Evolutionary conservation across 495 filamentous ascomycete species (phyloP).

Genomic region (Hyaloscypha variabilis): DNA sequence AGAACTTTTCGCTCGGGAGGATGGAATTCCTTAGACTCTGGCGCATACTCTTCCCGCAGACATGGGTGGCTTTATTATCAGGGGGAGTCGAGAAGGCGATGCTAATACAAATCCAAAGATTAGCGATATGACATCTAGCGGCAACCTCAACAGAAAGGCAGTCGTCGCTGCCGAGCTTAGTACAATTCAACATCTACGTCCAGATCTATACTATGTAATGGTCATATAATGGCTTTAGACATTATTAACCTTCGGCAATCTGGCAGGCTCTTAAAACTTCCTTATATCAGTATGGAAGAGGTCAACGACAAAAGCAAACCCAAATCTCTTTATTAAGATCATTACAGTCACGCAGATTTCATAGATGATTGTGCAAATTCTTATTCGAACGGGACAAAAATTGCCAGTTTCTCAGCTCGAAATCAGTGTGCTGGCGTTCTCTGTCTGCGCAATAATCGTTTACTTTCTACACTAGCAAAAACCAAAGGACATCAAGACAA

Average conservation of each 20-base stretch:
- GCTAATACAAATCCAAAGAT: too few species aligned
- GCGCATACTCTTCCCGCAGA: slow-evolving; percentile 42
- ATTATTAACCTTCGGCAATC: not conserved
- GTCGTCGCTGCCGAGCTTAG: too few species aligned
- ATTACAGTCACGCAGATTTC: slow-evolving; percentile 35
- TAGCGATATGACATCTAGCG: too few species aligned
- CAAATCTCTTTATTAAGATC: slow-evolving; percentile 33
- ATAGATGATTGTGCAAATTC: slow-evolving; percentile 34
- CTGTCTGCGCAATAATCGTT: slow-evolving; percentile 32
- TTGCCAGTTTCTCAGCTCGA: slow-evolving; percentile 38
- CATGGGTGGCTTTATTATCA: slow-evolving; percentile 39
- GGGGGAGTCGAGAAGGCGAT: not conserved
- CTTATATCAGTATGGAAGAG: slow-evolving; percentile 28
- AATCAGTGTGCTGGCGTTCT: slow-evolving; percentile 34
- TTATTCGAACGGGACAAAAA: slow-evolving; percentile 26
- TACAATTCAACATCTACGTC: not conserved
- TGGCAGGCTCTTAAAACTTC: not conserved
- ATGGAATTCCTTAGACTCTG: slow-evolving; percentile 35
- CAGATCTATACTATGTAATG: not conserved
- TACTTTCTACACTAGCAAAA: slow-evolving; percentile 23
- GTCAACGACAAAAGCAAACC: slow-evolving; percentile 41
- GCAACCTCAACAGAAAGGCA: too few species aligned
- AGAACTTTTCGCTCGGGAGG: slow-evolving; percentile 9
- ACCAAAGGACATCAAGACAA: slow-evolving; percentile 1
- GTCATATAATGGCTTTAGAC: not conserved